Conservation (phyloP, 129 eudicot species). For the Escallonia rubra region DNA sequence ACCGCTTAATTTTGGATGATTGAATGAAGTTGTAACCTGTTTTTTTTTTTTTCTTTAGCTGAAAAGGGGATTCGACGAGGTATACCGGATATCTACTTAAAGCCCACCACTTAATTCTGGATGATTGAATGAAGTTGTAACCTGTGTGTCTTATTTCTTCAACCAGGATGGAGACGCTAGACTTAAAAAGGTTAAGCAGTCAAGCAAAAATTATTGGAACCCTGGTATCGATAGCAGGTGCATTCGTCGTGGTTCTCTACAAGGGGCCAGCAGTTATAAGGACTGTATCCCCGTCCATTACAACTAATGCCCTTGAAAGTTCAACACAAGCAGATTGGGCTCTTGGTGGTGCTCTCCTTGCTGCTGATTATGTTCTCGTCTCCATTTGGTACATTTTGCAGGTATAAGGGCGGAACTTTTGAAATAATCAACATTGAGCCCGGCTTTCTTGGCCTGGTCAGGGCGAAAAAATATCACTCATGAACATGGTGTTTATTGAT, state of each 20-base stretch:
- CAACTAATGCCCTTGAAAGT: neutral
- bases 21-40: neutral
- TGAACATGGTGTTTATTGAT: neutral
- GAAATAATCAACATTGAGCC: too few relatives aligned
- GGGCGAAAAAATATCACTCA: too few relatives aligned
- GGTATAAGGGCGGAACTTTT: slow-evolving; percentile 9
- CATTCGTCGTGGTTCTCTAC: slow-evolving; percentile 30
- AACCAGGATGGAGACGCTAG: slow-evolving; percentile 28
- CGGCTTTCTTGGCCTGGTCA: too few relatives aligned
- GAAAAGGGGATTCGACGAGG: too few relatives aligned
- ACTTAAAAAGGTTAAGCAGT: slow-evolving; percentile 22
- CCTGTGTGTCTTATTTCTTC: neutral
- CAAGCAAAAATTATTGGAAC: slow-evolving; percentile 38
- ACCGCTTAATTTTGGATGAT: too few relatives aligned
- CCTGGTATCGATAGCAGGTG: slow-evolving; percentile 31
- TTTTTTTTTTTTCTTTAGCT: too few relatives aligned
- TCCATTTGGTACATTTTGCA: slow-evolving; percentile 25
- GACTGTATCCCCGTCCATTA: neutral
- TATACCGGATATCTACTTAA: too few relatives aligned
- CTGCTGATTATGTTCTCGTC: slow-evolving; percentile 19
- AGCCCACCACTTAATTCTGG: too few relatives aligned
- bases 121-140: neutral
- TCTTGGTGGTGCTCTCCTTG: slow-evolving; percentile 36
- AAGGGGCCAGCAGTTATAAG: slow-evolving; percentile 19
- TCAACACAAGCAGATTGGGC: slow-evolving; percentile 30